Conservation (phyloP, 495 filamentous ascomycete genomes). For the Hypoxylon rickii region DNA sequence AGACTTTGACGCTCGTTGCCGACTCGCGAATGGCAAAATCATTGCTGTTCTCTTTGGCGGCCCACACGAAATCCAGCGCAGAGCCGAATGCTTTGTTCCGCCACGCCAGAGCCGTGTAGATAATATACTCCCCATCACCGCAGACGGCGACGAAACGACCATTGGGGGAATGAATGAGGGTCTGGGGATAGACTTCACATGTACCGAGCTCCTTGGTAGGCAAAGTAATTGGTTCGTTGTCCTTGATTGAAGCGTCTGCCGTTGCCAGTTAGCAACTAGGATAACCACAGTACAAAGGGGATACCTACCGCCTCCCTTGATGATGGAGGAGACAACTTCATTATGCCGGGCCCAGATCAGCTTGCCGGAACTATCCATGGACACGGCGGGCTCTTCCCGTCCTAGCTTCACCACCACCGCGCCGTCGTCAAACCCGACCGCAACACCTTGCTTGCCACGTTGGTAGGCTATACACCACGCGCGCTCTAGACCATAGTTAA, state of each 20-base stretch:
- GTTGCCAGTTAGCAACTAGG: slow-evolving; percentile 12
- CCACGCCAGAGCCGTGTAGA: slow-evolving; percentile 96
- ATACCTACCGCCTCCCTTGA: slow-evolving; percentile 77
- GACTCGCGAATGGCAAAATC: slow-evolving; percentile 98
- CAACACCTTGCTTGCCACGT: slow-evolving; percentile 88
- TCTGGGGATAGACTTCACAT: slow-evolving; percentile 96
- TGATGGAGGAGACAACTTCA: slow-evolving; percentile 90
- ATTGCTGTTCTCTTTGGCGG: slow-evolving; percentile 95
- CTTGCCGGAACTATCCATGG: slow-evolving; percentile 95
- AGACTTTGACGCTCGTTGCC: slow-evolving; percentile 89
- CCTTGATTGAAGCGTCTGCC: slow-evolving; percentile 75
- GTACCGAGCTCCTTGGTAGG: slow-evolving; percentile 93
- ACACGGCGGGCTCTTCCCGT: slow-evolving; percentile 94
- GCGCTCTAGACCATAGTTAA: slow-evolving; percentile 93
- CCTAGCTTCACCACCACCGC: slow-evolving; percentile 98
- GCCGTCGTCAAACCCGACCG: slow-evolving; percentile 96
- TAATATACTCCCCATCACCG: slow-evolving; percentile 94
- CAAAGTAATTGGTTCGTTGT: slow-evolving; percentile 81
- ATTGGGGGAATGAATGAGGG: slow-evolving; percentile 92
- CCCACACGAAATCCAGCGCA: slow-evolving; percentile 96
- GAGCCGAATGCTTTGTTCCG: slow-evolving; percentile 97
- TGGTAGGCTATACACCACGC: slow-evolving; percentile 98
- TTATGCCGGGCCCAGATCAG: slow-evolving; percentile 93
- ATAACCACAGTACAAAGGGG: neutral
- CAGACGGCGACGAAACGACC: slow-evolving; percentile 96